Conservation (phyloP, 768 basidiomycete genomes). For the Suillus luteus region DNA sequence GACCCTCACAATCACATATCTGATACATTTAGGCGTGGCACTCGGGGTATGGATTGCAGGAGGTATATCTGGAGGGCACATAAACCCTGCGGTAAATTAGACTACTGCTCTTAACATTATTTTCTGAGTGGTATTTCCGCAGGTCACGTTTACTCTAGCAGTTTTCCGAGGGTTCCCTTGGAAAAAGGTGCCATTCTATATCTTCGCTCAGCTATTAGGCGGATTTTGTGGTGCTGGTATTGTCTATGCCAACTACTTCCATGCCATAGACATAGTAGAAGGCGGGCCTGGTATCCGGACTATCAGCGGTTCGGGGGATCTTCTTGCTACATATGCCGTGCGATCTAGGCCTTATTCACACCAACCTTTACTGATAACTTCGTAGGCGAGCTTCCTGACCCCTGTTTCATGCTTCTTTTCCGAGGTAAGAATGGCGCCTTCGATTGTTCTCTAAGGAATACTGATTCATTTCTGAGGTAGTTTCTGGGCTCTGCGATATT, state of each 20-base stretch:
- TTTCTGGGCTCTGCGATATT: constrained; percentile 59
- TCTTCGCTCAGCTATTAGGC: constrained; percentile 64
- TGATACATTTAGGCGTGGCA: constrained; percentile 43
- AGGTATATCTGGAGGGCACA: constrained; percentile 73
- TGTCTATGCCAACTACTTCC: constrained; percentile 65
- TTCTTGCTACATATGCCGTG: constrained; percentile 67
- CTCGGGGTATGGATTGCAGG: constrained; percentile 70
- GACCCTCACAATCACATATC: neutral
- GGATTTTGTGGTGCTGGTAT: constrained; percentile 57
- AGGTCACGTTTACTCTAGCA: constrained; percentile 73
- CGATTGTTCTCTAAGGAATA: neutral
- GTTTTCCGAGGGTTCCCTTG: constrained; percentile 75
- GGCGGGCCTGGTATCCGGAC: constrained; percentile 58
- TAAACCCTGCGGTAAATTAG: constrained; percentile 64
- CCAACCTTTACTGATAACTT: constrained; percentile 15
- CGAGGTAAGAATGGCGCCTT: constrained; percentile 34
- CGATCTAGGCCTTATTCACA: constrained; percentile 18
- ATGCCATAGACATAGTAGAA: constrained; percentile 66
- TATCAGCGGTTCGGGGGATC: constrained; percentile 52
- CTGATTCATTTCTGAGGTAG: constrained; percentile 28
- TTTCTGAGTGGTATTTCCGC: constrained; percentile 7
- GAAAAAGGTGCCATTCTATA: constrained; percentile 75
- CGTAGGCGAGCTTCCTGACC: constrained; percentile 44
- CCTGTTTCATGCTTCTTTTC: constrained; percentile 47
- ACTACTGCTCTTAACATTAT: neutral